phyloP scores from a whole-genome alignment of 345 rosid genomes.

The Syzygium jambos region DNA sequence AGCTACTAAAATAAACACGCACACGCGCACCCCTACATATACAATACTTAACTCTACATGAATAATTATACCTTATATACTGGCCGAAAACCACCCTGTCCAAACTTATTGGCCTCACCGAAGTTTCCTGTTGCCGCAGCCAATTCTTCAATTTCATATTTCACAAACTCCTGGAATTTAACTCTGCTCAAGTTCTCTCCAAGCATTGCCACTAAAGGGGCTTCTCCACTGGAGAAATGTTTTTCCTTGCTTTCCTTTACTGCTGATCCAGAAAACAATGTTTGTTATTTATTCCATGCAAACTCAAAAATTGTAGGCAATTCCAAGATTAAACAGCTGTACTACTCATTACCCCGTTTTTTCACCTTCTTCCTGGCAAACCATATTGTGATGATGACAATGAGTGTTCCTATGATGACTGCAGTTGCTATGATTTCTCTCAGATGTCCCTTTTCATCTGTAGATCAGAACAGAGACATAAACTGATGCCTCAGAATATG shows the following conservation, averaged over 20 bases:
- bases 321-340: background rate
- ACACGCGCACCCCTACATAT: background rate
- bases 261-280: background rate
- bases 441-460: background rate
- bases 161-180: conserved; percentile 10
- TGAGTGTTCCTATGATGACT: background rate
- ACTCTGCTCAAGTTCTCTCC: background rate
- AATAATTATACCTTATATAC: conserved; percentile 25
- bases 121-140: conserved; percentile 25
- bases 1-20: background rate
- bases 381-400: background rate
- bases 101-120: conserved; percentile 17
- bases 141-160: conserved; percentile 27
- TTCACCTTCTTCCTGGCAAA: background rate
- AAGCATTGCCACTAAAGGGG: background rate
- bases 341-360: background rate
- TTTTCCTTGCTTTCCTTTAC: background rate
- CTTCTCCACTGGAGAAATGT: background rate
- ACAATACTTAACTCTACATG: conserved; percentile 8
- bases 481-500: background rate
- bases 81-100: conserved; percentile 12
- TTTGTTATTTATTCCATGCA: background rate
- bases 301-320: background rate
- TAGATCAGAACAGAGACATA: background rate
- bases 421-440: background rate